Percentiles rank a stretch among this genome's conserved stretches.
Evolutionary conservation across 805 yeast genomes (phyloP).

Genomic region (Metschnikowia reukaufii): DNA sequence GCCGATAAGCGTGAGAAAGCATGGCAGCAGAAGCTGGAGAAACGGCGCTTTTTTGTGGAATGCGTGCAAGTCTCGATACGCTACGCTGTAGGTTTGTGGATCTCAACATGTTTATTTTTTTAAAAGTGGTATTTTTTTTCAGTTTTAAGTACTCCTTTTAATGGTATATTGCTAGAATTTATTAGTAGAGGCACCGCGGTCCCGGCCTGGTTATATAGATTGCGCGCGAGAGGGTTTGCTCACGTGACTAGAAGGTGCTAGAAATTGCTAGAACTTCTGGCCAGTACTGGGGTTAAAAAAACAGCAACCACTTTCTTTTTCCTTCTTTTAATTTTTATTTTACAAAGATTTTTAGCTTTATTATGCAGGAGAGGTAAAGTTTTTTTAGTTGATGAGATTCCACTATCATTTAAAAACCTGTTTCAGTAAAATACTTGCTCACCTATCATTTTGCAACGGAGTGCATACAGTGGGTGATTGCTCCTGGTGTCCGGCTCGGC

Average conservation of each 20-base stretch:
- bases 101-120: conserved; percentile 6
- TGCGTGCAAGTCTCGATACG: neutral
- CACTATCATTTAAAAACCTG: too few species aligned
- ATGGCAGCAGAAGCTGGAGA: neutral
- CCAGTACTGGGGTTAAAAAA: too few species aligned
- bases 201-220: conserved; percentile 5
- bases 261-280: conserved; percentile 4
- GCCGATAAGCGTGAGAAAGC: neutral
- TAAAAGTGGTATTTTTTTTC: neutral
- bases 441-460: too few species aligned
- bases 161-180: neutral
- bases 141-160: neutral
- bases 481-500: too few species aligned
- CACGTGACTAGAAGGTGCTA: conserved; percentile 14
- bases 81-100: conserved; percentile 6
- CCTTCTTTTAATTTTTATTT: neutral
- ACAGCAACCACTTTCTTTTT: too few species aligned
- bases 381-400: too few species aligned
- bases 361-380: too few species aligned
- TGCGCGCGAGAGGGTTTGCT: neutral
- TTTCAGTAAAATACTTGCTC: too few species aligned
- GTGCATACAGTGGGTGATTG: too few species aligned
- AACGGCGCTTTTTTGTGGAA: neutral
- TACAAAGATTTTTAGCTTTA: too few species aligned
- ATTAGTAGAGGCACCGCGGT: neutral